phyloP scores from a whole-genome alignment of 805 yeast genomes.

The Schwanniomyces polymorphus region DNA sequence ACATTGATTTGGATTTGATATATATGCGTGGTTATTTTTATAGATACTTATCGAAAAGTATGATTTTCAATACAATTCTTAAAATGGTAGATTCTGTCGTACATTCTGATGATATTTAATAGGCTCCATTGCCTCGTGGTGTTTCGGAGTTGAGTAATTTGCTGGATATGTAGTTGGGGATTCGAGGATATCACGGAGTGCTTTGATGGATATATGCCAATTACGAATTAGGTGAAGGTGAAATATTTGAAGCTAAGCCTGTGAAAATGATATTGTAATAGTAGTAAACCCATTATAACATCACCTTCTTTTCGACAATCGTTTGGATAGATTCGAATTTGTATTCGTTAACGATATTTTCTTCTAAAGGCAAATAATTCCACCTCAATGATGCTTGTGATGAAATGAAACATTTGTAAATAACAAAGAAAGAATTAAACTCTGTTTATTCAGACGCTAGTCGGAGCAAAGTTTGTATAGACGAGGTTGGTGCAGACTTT shows the following conservation, averaged over 20 bases:
- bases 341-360: not conserved
- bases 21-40: constrained; percentile 5
- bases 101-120: constrained; percentile 10
- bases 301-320: constrained; percentile 4
- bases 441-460: constrained; percentile 4
- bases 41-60: not conserved
- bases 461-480: constrained; percentile 1
- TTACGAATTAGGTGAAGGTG: constrained; percentile 5
- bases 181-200: no score
- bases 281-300: not conserved
- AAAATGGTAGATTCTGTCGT: constrained; percentile 1
- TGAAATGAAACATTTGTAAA: constrained; percentile 3
- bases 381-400: constrained; percentile 1
- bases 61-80: constrained; percentile 2
- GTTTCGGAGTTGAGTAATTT: constrained; percentile 11
- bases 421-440: constrained; percentile 5
- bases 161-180: no score
- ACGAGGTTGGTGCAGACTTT: constrained; percentile 6
- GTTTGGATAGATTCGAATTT: constrained; percentile 7
- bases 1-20: constrained; percentile 9
- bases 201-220: constrained; percentile 9
- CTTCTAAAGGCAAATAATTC: not conserved
- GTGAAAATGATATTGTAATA: constrained; percentile 7
- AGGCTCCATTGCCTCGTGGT: constrained; percentile 8
- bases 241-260: constrained; percentile 8